Conservation (phyloP, 352 stramenopile species). For the Globisporangium rhizosaccharum region DNA sequence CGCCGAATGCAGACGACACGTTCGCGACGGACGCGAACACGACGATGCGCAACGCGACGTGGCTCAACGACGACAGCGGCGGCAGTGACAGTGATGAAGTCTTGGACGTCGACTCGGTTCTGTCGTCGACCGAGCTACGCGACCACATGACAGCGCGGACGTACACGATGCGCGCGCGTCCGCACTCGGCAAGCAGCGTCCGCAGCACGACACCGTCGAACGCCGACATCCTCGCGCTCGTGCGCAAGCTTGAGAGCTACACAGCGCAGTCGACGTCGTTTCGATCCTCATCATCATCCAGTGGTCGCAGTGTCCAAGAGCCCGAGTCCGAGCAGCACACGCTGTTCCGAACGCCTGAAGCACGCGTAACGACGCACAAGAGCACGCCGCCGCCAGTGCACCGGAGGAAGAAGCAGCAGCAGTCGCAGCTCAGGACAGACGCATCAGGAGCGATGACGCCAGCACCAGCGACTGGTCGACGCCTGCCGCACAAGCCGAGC, state of each 20-base stretch:
- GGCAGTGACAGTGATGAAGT: background rate
- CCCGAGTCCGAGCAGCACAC: slow-evolving; percentile 9
- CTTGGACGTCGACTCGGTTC: slow-evolving; percentile 25
- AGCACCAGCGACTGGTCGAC: too few species aligned
- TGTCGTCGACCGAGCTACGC: slow-evolving; percentile 28
- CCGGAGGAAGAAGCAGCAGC: background rate
- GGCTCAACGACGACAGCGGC: slow-evolving; percentile 8
- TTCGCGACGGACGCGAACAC: slow-evolving; percentile 34
- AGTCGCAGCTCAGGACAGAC: background rate
- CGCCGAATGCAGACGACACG: slow-evolving; percentile 17
- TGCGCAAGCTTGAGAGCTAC: slow-evolving; percentile 15
- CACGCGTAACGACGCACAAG: slow-evolving; percentile 1
- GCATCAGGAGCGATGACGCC: background rate
- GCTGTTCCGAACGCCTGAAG: slow-evolving; percentile 7
- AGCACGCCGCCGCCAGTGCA: slow-evolving; percentile 5
- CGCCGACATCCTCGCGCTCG: slow-evolving; percentile 15
- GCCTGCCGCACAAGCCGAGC: background rate
- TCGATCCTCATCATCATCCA: too few species aligned
- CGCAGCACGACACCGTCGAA: slow-evolving; percentile 4
- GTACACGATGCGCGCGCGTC: slow-evolving; percentile 6
- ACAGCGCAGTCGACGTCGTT: background rate
- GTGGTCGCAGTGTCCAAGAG: background rate
- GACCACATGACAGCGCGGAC: slow-evolving; percentile 10
- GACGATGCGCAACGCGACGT: slow-evolving; percentile 24
- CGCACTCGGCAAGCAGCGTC: background rate